Evolutionary conservation across 1,284 basidiomycete species (phyloP).

Genomic region (Fomitopsis betulina): DNA sequence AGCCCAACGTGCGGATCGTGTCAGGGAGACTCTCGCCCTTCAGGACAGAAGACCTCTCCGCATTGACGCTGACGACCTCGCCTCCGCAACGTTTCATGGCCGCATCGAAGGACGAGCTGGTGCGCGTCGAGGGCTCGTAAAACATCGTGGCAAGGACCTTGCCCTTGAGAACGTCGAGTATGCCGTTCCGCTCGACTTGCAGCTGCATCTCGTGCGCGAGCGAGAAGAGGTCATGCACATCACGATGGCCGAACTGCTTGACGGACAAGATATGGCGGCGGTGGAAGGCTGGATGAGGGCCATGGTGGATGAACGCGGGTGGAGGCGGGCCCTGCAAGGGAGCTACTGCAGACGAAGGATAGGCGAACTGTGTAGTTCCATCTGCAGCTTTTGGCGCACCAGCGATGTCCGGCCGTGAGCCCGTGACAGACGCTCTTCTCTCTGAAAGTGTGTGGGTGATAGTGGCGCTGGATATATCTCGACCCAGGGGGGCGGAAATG

Average conservation of each 20-base stretch:
- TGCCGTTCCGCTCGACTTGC: slow-evolving; percentile 90
- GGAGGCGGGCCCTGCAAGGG: slow-evolving; percentile 34
- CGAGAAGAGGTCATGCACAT: slow-evolving; percentile 93
- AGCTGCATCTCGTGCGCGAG: slow-evolving; percentile 96
- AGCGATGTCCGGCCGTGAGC: slow-evolving; percentile 16
- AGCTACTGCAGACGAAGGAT: slow-evolving; percentile 10
- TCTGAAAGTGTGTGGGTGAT: slow-evolving; percentile 46
- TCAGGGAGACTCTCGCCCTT: slow-evolving; percentile 96
- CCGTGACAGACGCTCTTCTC: slow-evolving; percentile 22
- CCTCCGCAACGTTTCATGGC: slow-evolving; percentile 99
- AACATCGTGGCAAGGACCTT: slow-evolving; percentile 94
- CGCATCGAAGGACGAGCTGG: slow-evolving; percentile 95
- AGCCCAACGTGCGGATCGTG: slow-evolving; percentile 92
- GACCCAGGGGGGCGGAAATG: slow-evolving; percentile 60
- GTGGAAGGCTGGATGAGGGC: slow-evolving; percentile 69
- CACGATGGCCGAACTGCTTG: slow-evolving; percentile 88
- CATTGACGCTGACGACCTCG: slow-evolving; percentile 83
- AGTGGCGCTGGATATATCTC: slow-evolving; percentile 75
- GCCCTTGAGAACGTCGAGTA: slow-evolving; percentile 87
- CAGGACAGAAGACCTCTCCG: slow-evolving; percentile 82
- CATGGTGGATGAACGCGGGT: slow-evolving; percentile 35
- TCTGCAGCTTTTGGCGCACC: slow-evolving; percentile 11
- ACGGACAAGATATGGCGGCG: slow-evolving; percentile 93
- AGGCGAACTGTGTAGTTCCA: background rate
- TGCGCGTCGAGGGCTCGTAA: slow-evolving; percentile 97